Conservation (phyloP, 768 basidiomycete species). For the Hygrophoropsis aurantiaca region DNA sequence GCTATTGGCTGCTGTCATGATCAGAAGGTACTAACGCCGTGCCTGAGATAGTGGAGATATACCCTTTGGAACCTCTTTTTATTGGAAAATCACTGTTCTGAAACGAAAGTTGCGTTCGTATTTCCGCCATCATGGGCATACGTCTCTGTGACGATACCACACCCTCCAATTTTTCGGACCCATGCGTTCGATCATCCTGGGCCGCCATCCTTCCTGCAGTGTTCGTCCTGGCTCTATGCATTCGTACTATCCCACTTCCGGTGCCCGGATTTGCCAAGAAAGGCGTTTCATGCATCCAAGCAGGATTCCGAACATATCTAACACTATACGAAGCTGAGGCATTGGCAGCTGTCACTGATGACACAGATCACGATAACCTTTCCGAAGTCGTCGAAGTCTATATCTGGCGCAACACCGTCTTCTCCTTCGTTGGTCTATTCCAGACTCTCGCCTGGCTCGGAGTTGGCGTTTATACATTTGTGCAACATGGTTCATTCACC, state of each 20-base stretch:
- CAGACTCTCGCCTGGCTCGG: slow-evolving; percentile 61
- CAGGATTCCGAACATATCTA: slow-evolving; percentile 40
- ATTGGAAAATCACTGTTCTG: too few relatives aligned
- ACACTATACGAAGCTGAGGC: slow-evolving; percentile 59
- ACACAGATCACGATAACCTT: not conserved
- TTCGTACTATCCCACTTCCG: slow-evolving; percentile 32
- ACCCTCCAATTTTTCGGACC: slow-evolving; percentile 38
- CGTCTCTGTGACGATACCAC: slow-evolving; percentile 13
- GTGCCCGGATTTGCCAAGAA: slow-evolving; percentile 21
- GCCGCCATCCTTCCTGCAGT: slow-evolving; percentile 46
- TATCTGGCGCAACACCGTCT: slow-evolving; percentile 56
- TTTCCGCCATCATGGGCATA: not conserved
- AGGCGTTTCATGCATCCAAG: slow-evolving; percentile 15
- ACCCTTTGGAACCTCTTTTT: too few relatives aligned
- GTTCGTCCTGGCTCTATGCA: slow-evolving; percentile 43
- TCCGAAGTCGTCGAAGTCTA: not conserved
- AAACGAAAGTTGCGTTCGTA: too few relatives aligned
- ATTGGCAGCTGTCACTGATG: slow-evolving; percentile 27
- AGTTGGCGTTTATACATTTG: slow-evolving; percentile 52
- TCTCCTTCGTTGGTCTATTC: slow-evolving; percentile 54
- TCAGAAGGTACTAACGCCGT: too few relatives aligned
- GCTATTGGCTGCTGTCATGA: too few relatives aligned
- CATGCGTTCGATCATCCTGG: slow-evolving; percentile 55
- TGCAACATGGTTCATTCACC: slow-evolving; percentile 32
- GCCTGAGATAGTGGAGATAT: too few relatives aligned